Evolutionary conservation across 2,329 filamentous ascomycete genomes (phyloP), one percentile per base, ranked within the genome.

Genomic region (Pseudopyrenochaeta lycopersici): DNA sequence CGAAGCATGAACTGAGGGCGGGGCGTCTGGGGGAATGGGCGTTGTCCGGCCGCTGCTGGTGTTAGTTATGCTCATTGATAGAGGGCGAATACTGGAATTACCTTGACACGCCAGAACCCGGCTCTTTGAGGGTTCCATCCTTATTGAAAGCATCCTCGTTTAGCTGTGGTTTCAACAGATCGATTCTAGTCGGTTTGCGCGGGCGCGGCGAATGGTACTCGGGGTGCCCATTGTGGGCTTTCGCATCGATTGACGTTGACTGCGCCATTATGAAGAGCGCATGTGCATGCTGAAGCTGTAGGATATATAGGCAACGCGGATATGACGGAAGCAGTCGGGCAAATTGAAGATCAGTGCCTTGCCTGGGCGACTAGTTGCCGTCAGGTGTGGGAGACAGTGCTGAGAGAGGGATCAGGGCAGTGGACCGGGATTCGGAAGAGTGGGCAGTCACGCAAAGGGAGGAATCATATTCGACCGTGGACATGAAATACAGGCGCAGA

Each of bases 1-100:
- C 57, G 97, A 89, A 32, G 90, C 92, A 65, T 94, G 90, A 52
- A 89, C 87, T 1, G 94, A 98, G 1, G 93, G 94, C n/a, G 91
- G 95, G 10, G 95, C 95, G 83, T 98, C 93, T 66, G 88, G 84
- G 48, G 94, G 88, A 42, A 97, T 78, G 38, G 93, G 92, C 3
- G 93, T 97, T 12, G 91, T 92, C 53, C 86, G 85, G 54, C 92
- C 91, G 77, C 92, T 96, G 47, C 14, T n/a, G 10, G 23, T 27
- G 56, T 73, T 46, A 74, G 64, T 54, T 29, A 45, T 39, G 41
- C 17, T 23, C 35, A 39, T 17, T 9, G n/a, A 39, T 12, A 21
- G 27, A 10, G 30, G n/a, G 30, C 57, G 89, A 89, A 76, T 56
- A 90, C 89, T 75, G 89, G 93, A 41, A 46, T n/a, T 53, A 73